Base-by-base conservation (phyloP, 2,329 filamentous ascomycete genomes). In the Coleophoma cylindrospora region DNA sequence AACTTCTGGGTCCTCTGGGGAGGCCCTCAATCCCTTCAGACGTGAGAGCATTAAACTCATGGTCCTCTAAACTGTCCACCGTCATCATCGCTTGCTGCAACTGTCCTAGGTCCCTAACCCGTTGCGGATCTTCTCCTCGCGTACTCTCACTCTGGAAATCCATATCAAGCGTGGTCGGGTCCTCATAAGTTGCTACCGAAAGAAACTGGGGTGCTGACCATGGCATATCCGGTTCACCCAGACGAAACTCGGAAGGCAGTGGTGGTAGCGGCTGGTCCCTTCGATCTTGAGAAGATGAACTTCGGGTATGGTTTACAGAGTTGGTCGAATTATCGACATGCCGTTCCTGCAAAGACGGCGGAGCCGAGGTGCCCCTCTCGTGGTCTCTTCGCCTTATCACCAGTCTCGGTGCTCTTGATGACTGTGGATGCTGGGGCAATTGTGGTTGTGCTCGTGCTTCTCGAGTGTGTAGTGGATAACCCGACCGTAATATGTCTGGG, bases 71-170 rank as follows among this genome's bases (percentile, higher is more conserved):
- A 48, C 57, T 63, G 52, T 62, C 63, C 22, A 65, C 61, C 8
- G 63, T 64, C 63, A 65, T 63, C 63, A 65, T 63, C 8, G 63
- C 63, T 40, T 59, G 59, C 33, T 64, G 61, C 36, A 65, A 47
- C 13, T 57, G 50, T 43, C 58, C 61, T 40, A 65, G 34, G 11
- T 65, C 61, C 40, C 56, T 51, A 15, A 60, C 57, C 13, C 60
- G 49, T 34, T 58, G 56, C 17, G 63, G 60, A 49, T 65, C 63
- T 44, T 64, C 63, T 3, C 47, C 47, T 11, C 58, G 57, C 45
- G 47, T 40, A 34, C 53, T 52, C 19, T 61, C 56, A 4, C 46
- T 34, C 41, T 60, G 53, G 52, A 10, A 40, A 38, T 17, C 15
- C 52, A 19, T 51, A 38, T 27, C 15, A 12, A 47, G 43, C 32